A percentile compares a stretch with the other conserved stretches of the same genome.
Evolutionary conservation across 2,329 filamentous ascomycete genomes (phyloP).

Genomic region (Chaetomium globosum): DNA sequence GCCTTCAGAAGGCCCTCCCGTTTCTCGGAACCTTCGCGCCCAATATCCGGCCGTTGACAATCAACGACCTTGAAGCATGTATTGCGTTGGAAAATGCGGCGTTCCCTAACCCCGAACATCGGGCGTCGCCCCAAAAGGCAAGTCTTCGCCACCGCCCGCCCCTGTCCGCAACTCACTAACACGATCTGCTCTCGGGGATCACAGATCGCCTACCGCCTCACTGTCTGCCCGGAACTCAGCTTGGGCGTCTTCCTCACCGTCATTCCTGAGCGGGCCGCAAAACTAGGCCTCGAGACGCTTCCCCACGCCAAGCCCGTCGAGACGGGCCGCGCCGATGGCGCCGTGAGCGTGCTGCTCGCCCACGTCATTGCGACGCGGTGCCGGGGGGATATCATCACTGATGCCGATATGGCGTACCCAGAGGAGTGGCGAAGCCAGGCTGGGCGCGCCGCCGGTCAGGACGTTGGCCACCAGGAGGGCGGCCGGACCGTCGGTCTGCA

Average conservation of each 20-base stretch:
- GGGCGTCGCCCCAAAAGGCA: slow-evolving; percentile 59
- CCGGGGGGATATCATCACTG: slow-evolving; percentile 64
- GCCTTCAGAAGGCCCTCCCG: slow-evolving; percentile 50
- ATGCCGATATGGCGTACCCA: slow-evolving; percentile 75
- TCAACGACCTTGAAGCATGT: slow-evolving; percentile 64
- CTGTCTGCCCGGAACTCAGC: slow-evolving; percentile 72
- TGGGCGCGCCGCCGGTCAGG: slow-evolving; percentile 44
- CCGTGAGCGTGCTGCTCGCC: slow-evolving; percentile 66
- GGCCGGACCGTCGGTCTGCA: slow-evolving; percentile 80
- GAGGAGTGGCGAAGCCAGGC: slow-evolving; percentile 60
- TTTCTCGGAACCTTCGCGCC: slow-evolving; percentile 64
- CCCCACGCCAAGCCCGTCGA: slow-evolving; percentile 61
- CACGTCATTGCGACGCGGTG: slow-evolving; percentile 78
- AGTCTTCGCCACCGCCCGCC: slow-evolving; percentile 28
- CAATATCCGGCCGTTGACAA: slow-evolving; percentile 72
- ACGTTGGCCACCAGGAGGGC: slow-evolving; percentile 69
- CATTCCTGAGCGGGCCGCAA: slow-evolving; percentile 49
- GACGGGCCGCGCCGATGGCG: slow-evolving; percentile 59
- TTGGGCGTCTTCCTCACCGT: slow-evolving; percentile 78
- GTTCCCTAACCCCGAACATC: slow-evolving; percentile 53
- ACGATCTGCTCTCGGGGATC: neutral
- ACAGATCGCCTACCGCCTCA: slow-evolving; percentile 76
- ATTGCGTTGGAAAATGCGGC: slow-evolving; percentile 59
- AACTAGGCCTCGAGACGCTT: slow-evolving; percentile 57
- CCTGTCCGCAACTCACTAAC: slow-evolving; percentile 8